Evolutionary conservation across 495 filamentous ascomycete genomes (phyloP).

Genomic region (Aspergillus saccharolyticus): DNA sequence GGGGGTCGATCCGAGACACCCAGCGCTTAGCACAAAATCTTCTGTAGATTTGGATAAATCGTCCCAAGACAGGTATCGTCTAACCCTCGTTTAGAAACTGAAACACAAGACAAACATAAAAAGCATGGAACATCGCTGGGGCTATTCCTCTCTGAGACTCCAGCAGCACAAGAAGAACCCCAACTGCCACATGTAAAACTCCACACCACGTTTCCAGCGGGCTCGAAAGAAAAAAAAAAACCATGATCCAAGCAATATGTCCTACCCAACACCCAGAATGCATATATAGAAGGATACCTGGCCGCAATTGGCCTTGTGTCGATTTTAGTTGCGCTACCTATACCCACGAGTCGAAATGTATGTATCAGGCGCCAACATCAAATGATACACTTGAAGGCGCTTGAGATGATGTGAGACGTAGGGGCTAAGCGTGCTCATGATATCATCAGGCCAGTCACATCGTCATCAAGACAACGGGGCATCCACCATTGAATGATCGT

Average conservation of each 20-base stretch:
- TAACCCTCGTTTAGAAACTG: constrained; percentile 1
- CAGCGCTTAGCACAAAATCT: background rate
- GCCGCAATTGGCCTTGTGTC: constrained; percentile 8
- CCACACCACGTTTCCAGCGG: constrained; percentile 4
- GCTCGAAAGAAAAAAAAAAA: constrained; percentile 6
- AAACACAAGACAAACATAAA: constrained; percentile 1
- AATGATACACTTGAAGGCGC: constrained; percentile 9
- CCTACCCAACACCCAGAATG: constrained; percentile 21
- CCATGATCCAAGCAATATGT: background rate
- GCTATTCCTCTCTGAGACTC: constrained; percentile 6
- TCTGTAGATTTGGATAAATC: constrained; percentile 16
- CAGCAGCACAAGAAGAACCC: constrained; percentile 11
- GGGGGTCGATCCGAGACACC: background rate
- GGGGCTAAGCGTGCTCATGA: constrained; percentile 25
- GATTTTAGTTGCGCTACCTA: constrained; percentile 3
- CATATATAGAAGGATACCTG: constrained; percentile 17
- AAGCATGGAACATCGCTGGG: background rate
- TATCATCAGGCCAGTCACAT: constrained; percentile 4
- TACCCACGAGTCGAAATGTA: too few species aligned
- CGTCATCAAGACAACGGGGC: constrained; percentile 26
- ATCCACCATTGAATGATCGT: constrained; percentile 40
- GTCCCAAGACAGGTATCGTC: constrained; percentile 10
- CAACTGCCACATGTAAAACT: constrained; percentile 15
- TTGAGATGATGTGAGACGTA: constrained; percentile 10
- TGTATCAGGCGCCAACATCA: constrained; percentile 7